phyloP scores from a whole-genome alignment of 352 stramenopile genomes.

The Phytopythium oedochilum region DNA sequence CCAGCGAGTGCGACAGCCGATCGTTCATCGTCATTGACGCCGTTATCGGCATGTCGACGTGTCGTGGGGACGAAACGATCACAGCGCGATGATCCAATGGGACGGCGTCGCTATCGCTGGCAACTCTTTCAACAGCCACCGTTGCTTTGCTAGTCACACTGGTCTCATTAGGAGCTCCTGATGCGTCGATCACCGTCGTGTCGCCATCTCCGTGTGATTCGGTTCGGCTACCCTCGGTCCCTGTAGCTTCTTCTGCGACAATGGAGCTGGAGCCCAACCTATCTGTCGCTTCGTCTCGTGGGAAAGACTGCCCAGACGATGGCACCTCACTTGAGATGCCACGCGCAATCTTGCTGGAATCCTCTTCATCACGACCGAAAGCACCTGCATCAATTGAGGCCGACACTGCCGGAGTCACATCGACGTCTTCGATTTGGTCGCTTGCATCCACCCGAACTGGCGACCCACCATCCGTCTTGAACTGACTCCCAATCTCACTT shows the following conservation, averaged over 20 bases:
- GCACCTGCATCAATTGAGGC: not conserved
- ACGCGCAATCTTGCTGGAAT: not conserved
- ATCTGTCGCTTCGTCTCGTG: not conserved
- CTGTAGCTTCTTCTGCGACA: not conserved
- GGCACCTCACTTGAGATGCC: not conserved
- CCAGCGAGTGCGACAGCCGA: not conserved
- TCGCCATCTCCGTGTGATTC: not conserved
- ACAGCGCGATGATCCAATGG: not conserved
- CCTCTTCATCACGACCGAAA: not conserved
- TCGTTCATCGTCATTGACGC: slow-evolving; percentile 8
- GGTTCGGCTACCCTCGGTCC: not conserved
- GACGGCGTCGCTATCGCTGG: not conserved
- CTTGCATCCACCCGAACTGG: not conserved
- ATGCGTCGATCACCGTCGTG: not conserved
- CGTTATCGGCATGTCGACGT: not conserved
- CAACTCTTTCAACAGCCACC: not conserved
- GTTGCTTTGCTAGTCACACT: not conserved
- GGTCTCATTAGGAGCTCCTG: too few species aligned
- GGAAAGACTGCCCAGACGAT: too few species aligned
- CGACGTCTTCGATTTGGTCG: too few species aligned
- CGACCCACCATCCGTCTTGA: not conserved
- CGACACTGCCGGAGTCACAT: not conserved
- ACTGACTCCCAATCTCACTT: not conserved
- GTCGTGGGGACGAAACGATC: not conserved
- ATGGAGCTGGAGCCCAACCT: too few species aligned